Conservation (phyloP, 352 stramenopile species). For the Elongisporangium senticosum region DNA sequence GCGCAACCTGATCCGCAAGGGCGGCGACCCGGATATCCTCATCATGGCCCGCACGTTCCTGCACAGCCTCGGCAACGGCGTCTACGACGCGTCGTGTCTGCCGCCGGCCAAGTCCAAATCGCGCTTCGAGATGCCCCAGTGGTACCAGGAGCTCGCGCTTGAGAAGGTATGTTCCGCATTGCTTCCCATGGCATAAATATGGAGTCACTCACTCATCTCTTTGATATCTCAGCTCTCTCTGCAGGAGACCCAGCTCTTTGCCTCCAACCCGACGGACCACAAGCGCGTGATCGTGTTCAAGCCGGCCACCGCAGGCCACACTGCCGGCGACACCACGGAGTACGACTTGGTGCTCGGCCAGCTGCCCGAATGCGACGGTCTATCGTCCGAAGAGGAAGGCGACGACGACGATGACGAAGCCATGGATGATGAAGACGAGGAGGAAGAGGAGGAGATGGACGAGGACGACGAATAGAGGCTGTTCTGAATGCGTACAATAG, state of each 20-base stretch:
- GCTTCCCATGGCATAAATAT: background rate
- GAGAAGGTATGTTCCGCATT: constrained; percentile 29
- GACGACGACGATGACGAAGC: constrained; percentile 34
- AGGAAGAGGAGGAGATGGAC: constrained; percentile 35
- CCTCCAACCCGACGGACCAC: constrained; percentile 46
- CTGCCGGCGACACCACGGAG: constrained; percentile 69
- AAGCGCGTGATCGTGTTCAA: constrained; percentile 65
- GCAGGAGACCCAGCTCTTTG: constrained; percentile 49
- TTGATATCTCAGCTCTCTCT: constrained; percentile 5
- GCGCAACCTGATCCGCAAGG: constrained; percentile 93
- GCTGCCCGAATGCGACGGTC: constrained; percentile 67
- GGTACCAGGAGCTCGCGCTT: constrained; percentile 55
- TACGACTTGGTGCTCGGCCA: constrained; percentile 81
- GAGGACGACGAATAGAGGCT: constrained; percentile 31
- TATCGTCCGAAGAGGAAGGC: constrained; percentile 69
- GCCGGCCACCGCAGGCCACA: constrained; percentile 32
- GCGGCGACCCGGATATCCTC: constrained; percentile 94
- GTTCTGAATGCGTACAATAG: background rate
- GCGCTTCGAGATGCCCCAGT: constrained; percentile 68
- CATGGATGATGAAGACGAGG: constrained; percentile 34
- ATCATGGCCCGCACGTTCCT: constrained; percentile 89
- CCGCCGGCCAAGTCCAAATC: constrained; percentile 77
- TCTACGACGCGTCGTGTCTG: constrained; percentile 52
- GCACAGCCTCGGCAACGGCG: constrained; percentile 54
- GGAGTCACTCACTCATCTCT: background rate